Evolutionary conservation across 108 stramenopile genomes (phyloP), one percentile per base, ranked within the genome.

Genomic region (Fragilariopsis cylindrus): DNA sequence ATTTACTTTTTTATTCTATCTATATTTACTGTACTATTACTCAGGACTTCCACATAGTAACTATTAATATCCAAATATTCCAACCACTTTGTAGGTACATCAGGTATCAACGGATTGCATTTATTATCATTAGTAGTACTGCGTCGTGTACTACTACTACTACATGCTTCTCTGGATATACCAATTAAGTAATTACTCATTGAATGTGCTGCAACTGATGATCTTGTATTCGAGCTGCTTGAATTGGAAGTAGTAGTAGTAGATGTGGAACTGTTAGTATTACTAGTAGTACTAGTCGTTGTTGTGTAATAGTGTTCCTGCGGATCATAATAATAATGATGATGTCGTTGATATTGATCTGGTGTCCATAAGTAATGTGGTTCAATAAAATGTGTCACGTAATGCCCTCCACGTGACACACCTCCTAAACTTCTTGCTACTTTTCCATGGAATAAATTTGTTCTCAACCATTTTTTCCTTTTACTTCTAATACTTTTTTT

Each of bases 281-380:
- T 6, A 16, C 2, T 7, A 9, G n/a, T n/a, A n/a, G 15, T 69
- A 18, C 18, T 50, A 8, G 48, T 15, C 8, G 21, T 69, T 69
- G 44, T 64, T 47, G 30, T 5, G 42, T 47, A 3, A 45, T 47
- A 11, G 4, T 21, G 11, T 52, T 39, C 11, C 42, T 8, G n/a
- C n/a, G n/a, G 1, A 0, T 44, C 0, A n/a, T n/a, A n/a, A 16
- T 39, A 11, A 42, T 39, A 13, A 9, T 52, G 2, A 13, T 52
- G 50, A 9, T 52, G 50, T 13, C 13, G 50, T 13, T 52, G 50
- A n/a, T 63, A 65, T 48, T 81, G 80, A 57, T 66, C 19, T 0
- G 75, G 69, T 5, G 80, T 73, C 15, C 75, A 46, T 7, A 82
- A 19, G 52, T 78, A 82, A 46, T 78, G 81, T 3, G 81, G 71